These are phyloP conservation scores for Eucalyptus marginata DNA, from an alignment of 345 rosid genomes.

Conservation along the genomic window DNA sequence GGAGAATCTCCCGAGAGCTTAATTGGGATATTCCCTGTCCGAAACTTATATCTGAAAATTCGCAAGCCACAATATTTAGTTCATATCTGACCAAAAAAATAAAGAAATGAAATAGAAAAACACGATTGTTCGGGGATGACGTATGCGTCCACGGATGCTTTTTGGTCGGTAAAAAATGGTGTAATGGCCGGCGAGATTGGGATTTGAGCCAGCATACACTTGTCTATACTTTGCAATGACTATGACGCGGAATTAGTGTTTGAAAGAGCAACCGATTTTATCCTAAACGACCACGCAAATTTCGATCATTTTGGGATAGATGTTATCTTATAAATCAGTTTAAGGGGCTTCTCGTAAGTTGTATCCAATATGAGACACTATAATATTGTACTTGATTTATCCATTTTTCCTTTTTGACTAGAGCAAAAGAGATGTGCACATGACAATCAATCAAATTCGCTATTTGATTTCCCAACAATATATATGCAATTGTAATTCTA, in stretches of 20 bases:
- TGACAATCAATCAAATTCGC: no score
- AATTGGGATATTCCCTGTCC: neutral
- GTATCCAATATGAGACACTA: neutral
- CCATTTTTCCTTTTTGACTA: no score
- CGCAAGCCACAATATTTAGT: neutral
- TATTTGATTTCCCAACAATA: no score
- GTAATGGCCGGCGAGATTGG: no score
- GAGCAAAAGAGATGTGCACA: neutral
- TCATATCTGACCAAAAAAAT: neutral
- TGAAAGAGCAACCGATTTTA: no score
- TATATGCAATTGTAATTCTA: neutral
- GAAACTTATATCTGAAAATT: neutral
- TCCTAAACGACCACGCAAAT: neutral
- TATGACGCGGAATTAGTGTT: fast-evolving
- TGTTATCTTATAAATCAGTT: no score
- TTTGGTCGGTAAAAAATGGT: neutral
- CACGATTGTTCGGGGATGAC: neutral
- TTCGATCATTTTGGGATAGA: no score
- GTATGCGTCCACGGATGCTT: neutral
- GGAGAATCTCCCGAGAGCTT: neutral
- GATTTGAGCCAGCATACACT: neutral
- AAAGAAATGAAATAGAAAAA: neutral
- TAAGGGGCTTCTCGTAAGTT: fast-evolving
- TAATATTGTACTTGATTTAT: neutral
- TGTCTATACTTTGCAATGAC: no score